Evolutionary conservation across 495 filamentous ascomycete genomes (phyloP).

Genomic region (Pseudoneurospora amorphoporcata): DNA sequence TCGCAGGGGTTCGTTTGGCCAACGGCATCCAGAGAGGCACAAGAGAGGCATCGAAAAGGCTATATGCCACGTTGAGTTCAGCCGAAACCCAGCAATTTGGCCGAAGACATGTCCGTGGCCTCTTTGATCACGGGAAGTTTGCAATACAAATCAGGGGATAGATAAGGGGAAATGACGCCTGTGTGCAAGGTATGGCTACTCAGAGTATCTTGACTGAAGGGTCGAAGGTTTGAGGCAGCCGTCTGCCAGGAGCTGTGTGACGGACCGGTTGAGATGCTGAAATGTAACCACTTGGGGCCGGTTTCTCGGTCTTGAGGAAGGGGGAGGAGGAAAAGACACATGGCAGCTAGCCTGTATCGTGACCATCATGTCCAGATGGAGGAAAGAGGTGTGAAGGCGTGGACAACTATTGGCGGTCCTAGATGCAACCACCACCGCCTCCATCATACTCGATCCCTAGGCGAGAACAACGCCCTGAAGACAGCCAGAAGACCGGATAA

Average conservation of each 20-base stretch:
- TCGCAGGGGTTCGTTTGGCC: slow-evolving; percentile 3
- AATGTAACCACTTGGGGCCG: neutral
- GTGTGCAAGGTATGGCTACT: neutral
- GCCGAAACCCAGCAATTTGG: slow-evolving; percentile 26
- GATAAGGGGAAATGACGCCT: neutral
- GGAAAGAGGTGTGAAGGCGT: neutral
- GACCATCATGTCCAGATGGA: neutral
- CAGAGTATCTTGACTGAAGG: neutral
- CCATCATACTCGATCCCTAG: neutral
- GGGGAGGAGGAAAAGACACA: neutral
- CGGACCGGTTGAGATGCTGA: neutral
- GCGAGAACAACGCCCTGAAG: neutral
- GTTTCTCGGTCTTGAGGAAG: neutral
- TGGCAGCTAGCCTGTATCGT: neutral
- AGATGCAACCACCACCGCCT: neutral
- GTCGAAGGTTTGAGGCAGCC: neutral
- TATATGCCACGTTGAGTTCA: slow-evolving; percentile 28
- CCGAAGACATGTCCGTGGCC: slow-evolving; percentile 4
- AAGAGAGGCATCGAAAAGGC: slow-evolving; percentile 14
- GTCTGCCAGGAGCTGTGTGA: neutral
- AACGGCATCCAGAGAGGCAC: slow-evolving; percentile 12
- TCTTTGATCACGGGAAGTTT: neutral
- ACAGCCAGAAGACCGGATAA: neutral
- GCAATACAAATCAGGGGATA: neutral
- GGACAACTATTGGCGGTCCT: neutral